Evolutionary conservation across 768 basidiomycete species (phyloP), one percentile per base, ranked within the genome.

Genomic region (Pleurotus djamor): DNA sequence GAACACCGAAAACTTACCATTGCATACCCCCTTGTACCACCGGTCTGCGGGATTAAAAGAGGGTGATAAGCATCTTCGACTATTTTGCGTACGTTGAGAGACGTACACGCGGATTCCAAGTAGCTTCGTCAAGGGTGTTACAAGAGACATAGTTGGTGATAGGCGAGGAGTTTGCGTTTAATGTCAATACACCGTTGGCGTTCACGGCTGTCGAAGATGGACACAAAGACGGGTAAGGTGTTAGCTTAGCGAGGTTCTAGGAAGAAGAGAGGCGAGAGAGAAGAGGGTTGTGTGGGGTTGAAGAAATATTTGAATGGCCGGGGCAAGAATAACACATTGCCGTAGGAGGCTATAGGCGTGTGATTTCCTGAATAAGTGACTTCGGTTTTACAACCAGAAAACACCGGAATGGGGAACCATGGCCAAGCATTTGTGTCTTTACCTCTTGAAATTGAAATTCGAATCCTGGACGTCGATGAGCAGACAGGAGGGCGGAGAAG

Each of bases 1-100:
- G 14, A 3, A 51, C 12, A 44, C 14, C 10, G 17, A 32, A 61
- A 14, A 59, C 68, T 48, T 74, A 91, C 89, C 89, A 95, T 84
- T 94, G 92, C 92, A 94, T 94, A 49, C 91, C 92, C 21, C 92
- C 92, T 69, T 94, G 93, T 1, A 95, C 82, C 48, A 94, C 76
- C 13, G 92, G 93, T 35, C 89, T 91, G 56, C 33, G 49, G 47
- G 8, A 37, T 45, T 41, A 21, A 9, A 12, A n/a, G 12, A 28
- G 17, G 6, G 12, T 38, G 41, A 51, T 33, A 51, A 44, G 34
- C 56, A 38, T 35, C n/a, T 57, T 17, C 16, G 28, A 16, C 35
- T 32, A 9, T 21, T 21, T 48, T 44, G 21, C 43, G 16, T 16
- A 34, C 14, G 36, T 21, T 33, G 32, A 13, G 28, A 34, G 21